Evolutionary conservation across 257 asterid species (phyloP), one percentile per base, ranked within the genome.

Genomic region (Solanum ossicruentum): DNA sequence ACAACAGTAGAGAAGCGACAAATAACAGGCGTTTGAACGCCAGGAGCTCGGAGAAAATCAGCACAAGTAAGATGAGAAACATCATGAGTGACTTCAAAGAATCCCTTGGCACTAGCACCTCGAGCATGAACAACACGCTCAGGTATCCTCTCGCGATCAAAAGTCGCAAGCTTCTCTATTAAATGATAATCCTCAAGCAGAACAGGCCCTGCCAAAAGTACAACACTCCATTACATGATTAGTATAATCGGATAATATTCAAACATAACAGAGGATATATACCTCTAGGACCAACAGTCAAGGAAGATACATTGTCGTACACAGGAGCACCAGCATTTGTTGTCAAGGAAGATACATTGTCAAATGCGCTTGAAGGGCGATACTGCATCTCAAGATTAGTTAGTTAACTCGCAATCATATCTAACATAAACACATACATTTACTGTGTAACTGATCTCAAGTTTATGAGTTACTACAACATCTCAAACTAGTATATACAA

Each of bases 81-180:
- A 15, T 83, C 86, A 83, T 83, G 86, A 65, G 86, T 83, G 57
- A 83, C 88, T 56, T 86, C 86, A 77, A 86, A 86, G 80, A 83
- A 86, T 11, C 88, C 88, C 47, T 86, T 83, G n/a, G 88, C 88
- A 77, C 88, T 83, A 9, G 85, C 88, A 72, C 88, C 88, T 61
- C 88, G 63, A 67, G 88, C 88, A 65, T 86, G 88, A 45, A 86
- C 88, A 83, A 86, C 88, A 36, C 88, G 86, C 39, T 86, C 88
- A 6, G 88, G 88, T 18, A 86, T 86, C 75, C 86, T 28, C 13
- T 86, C 88, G 17, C 88, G 85, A 61, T 86, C 86, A 61, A 86
- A 86, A 15, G 84, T 73, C 13, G 86, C 86, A 17, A 86, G 75
- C 3, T 86, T 86, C 84, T 86, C 88, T 12, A 83, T 67, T 55